Evolutionary conservation across 2,329 filamentous ascomycete genomes (phyloP), one percentile per base, ranked within the genome.

Genomic region (Lachnellula arida): DNA sequence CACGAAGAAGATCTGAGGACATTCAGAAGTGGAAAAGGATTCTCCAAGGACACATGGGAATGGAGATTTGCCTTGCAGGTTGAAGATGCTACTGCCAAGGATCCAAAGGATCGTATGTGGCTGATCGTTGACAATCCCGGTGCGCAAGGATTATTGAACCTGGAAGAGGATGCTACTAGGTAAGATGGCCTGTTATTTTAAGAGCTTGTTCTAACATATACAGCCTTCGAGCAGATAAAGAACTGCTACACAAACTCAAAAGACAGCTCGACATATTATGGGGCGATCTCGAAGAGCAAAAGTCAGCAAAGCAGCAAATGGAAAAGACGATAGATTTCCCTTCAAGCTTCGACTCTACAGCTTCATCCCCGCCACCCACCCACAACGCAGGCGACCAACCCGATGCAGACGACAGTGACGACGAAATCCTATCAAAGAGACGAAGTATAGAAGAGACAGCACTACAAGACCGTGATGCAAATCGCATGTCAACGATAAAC

Each of bases 61-160:
- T 97, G 92, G 92, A 80, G 82, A 14, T 97, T 97, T 71, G 82
- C 81, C 22, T 77, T 97, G 23, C 77, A 88, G 12, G 81, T 97
- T 1, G 88, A 96, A 71, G 89, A 92, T 61, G 84, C 81, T 0
- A 70, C 73, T 34, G 67, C 73, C 4, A 69, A 65, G 44, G 60
- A 63, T 34, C 54, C 25, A 14, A 78, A 75, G 14, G 68, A 78
- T 6, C 76, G 76, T 28, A 68, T 92, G 51, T 90, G 87, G 77
- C 80, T 88, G 3, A 75, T 88, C 5, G 86, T 97, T 1, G 80
- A 85, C 52, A 86, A 79, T 54, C 55, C 70, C 5, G 75, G 79
- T 58, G 85, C 79, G 1, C 79, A 81, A 60, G 77, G 74, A 65
- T 71, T 89, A 14, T 71, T 88, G 9, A 71, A 76, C 40, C 68